These are phyloP conservation scores for Medicago lupulina DNA, from an alignment of 306 rosid species.

Conservation along the genomic window DNA sequence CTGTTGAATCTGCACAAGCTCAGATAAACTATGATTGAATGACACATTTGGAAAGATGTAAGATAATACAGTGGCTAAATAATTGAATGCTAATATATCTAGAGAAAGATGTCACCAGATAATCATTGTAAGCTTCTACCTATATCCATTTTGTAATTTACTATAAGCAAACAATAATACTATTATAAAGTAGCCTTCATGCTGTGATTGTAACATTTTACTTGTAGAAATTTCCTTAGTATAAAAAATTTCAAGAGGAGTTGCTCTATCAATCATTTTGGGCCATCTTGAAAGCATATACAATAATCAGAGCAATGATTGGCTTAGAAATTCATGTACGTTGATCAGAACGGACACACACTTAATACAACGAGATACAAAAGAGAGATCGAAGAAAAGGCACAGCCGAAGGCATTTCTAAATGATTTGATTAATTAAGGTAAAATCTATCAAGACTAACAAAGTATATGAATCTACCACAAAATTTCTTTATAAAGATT, in stretches of 20 bases:
- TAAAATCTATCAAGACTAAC: background rate
- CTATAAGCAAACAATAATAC: background rate
- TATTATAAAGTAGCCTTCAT: conserved; percentile 7
- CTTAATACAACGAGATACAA: background rate
- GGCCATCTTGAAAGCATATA: conserved; percentile 30
- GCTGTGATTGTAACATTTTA: conserved; percentile 16
- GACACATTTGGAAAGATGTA: conserved; percentile 11
- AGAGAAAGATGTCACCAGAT: conserved; percentile 1
- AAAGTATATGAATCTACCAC: conserved; percentile 14
- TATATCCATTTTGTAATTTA: conserved; percentile 22
- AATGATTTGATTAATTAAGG: background rate
- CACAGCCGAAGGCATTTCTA: conserved; percentile 23
- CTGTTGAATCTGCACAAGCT: conserved; percentile 73
- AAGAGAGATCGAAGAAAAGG: conserved; percentile 20
- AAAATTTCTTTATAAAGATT: conserved; percentile 13
- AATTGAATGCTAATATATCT: conserved; percentile 18
- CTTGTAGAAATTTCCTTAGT: background rate
- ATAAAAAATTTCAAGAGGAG: background rate
- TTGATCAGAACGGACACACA: background rate
- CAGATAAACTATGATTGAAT: conserved; percentile 25
- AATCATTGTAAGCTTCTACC: conserved; percentile 19
- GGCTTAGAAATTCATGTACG: conserved; percentile 19
- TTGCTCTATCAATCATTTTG: conserved; percentile 2
- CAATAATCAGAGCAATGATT: conserved; percentile 21
- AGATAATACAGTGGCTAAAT: background rate